A percentile compares a stretch with the other conserved stretches of the same genome.
Evolutionary conservation across 305 asterid species (phyloP).

Genomic region (Fraxinus dipetala): DNA sequence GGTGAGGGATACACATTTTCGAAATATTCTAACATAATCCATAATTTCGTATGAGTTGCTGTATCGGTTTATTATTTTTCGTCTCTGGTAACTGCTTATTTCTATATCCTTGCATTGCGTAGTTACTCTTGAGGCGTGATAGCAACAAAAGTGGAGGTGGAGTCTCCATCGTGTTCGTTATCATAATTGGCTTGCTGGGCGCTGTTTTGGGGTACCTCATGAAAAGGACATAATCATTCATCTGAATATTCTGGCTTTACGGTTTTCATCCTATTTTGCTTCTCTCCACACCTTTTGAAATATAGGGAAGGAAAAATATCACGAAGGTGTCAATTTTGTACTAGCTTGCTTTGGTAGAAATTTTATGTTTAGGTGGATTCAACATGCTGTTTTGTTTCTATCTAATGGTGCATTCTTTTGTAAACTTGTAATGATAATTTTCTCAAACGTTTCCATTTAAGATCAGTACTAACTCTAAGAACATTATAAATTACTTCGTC

Average conservation of each 20-base stretch:
- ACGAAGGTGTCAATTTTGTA: background rate
- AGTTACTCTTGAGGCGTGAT: conserved; percentile 59
- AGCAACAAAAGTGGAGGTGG: conserved; percentile 51
- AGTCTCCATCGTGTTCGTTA: conserved; percentile 43
- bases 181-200: conserved; percentile 60
- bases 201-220: conserved; percentile 53
- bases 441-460: background rate
- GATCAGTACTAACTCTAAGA: too few species aligned
- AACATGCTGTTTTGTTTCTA: too few species aligned
- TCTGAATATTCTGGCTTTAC: background rate
- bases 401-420: background rate
- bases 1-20: conserved; percentile 40
- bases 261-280: background rate
- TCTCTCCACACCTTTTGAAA: background rate
- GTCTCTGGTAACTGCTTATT: background rate
- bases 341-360: background rate
- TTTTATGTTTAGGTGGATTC: background rate
- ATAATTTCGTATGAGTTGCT: background rate
- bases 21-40: background rate
- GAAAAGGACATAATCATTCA: conserved; percentile 40
- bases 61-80: background rate
- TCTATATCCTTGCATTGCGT: background rate
- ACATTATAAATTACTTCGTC: too few species aligned
- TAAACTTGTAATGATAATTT: background rate
- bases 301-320: background rate